Evolutionary conservation across 495 filamentous ascomycete genomes (phyloP), one percentile per base, ranked within the genome.

Genomic region (Baudoinia panamericana): DNA sequence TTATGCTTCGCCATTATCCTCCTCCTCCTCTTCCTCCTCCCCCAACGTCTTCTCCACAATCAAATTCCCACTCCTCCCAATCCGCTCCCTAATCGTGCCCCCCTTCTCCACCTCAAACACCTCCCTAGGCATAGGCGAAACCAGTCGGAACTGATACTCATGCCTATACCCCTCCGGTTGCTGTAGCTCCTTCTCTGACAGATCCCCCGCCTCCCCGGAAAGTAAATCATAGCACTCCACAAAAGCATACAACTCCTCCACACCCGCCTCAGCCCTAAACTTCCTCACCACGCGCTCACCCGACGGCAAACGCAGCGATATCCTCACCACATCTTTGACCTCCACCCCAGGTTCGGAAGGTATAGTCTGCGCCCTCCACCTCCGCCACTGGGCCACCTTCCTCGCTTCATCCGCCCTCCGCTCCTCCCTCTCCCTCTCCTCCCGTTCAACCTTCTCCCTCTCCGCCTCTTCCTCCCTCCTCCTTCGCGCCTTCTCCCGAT

Each of bases 221-320:
- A 86, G 45, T 0, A 77, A 42, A 37, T 84, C 78, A 56, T 88
- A 78, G 60, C 90, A 96, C 54, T 96, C 92, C 2, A 96, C 86
- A 60, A 92, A 93, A 1, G 88, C 92, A 60, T 97, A 96, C 0
- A 97, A 61, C 52, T 94, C 86, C 55, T 97, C 90, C 20, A 96
- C 62, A 1, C 65, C 64, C 1, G 78, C 72, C 2, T 72, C 63
- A 2, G 67, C 62, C 1, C 63, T 50, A 51, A 97, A 96, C 34
- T 66, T 70, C 22, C 88, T 72, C 42, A 88, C 72, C 2, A 94
- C 69, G 1, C 87, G 66, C 34, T 84, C 73, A 0, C 76, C 79
- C 22, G 66, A 67, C 2, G 75, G 74, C 61, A 94, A 70, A 43
- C 86, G 78, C 19, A 97, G 66, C 29, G 80, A 86, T 28, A 96